Evolutionary conservation across 495 filamentous ascomycete species (phyloP), one percentile per base, ranked within the genome.

Genomic region (Penicillium flavigenum): DNA sequence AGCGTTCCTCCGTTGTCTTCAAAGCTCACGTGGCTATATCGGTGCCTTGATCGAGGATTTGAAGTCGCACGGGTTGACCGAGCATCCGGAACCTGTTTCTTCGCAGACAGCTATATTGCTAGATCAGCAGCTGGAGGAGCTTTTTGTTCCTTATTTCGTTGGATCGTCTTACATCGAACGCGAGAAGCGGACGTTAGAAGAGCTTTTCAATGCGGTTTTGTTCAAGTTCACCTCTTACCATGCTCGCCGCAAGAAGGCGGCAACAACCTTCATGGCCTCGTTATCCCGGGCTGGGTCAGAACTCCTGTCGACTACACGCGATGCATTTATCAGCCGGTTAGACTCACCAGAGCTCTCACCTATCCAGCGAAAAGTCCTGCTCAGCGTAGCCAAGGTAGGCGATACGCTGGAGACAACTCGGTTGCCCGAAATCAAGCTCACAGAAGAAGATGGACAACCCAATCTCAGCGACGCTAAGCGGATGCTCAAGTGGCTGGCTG

Each of bases 401-500:
- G 77, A 81, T 34, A 68, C 76, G 6, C 68, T 72, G 11, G 84
- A 87, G 44, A 71, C 76, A 19, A 74, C 77, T 54, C 78, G 76
- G 47, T 74, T 71, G 58, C 74, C 70, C 22, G 91, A 96, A 38
- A 91, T 96, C 63, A 92, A 93, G 68, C 86, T 97, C 31, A 86
- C 87, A 0, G 94, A 98, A 56, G 83, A 89, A 63, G 92, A 99
- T 61, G 95, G 95, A 31, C 74, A 85, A 54, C 80, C 96, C 5
- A 92, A 84, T 58, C 81, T 96, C 14, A 79, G 86, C n/a, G 89
- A 86, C 66, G 87, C 92, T 22, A 98, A 98, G 72, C 83, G 94
- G 47, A 98, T 99, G 92, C 81, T 99, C 32, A 96, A 89, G 63
- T 99, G 95, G 95, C 79, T 99, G 27, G 94, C 95, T 29, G 95